Base-by-base conservation (phyloP, 1,284 basidiomycete genomes). In the Microbotryomycetes sp. region DNA sequence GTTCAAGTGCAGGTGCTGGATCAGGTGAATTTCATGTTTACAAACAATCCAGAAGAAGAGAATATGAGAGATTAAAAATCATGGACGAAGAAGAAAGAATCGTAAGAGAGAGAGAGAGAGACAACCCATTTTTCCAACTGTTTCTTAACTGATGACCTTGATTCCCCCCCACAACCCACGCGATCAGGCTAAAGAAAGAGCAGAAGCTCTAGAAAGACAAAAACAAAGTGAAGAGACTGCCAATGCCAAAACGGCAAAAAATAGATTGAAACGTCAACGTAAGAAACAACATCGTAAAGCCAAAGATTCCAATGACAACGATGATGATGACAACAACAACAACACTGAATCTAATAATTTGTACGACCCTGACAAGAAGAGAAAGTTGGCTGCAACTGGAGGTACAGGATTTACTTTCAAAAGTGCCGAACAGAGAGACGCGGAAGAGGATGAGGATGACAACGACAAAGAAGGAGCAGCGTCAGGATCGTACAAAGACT, bases 21-120 rank as follows among this genome's bases (percentile, higher is more conserved):
- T 92, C 88, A 67, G 92, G 92, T 54, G 92, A 96, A 76, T 96
- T 96, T 72, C 96, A 99, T 74, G 96, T 99, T 4, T 99, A 98
- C 80, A 98, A 98, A 76, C 92, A 96, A 49, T 85, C 86, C 67
- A 80, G 96, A 65, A 81, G 94, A 73, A 81, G 93, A 72, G 96
- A 99, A 78, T 97, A 94, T 72, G 96, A 99, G 76, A 80, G 96
- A 54, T 76, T 98, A 58, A 91, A 89, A 77, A 71, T 94, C 9
- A 86, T 99, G 82, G 90, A 96, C 67, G 91, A 96, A 65, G 79
- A 84, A 67, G 77, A 84, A 9, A 80, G 82, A 72, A 87, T 87
- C 77, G 94, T 92, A 69, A 65, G 81, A 76, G 56, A 61, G 22
- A 48, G 54, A 31, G 36, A 48, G 9, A 32, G 47, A 30, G 22